Conservation (phyloP, 345 rosid species). For the Pistacia atlantica region DNA sequence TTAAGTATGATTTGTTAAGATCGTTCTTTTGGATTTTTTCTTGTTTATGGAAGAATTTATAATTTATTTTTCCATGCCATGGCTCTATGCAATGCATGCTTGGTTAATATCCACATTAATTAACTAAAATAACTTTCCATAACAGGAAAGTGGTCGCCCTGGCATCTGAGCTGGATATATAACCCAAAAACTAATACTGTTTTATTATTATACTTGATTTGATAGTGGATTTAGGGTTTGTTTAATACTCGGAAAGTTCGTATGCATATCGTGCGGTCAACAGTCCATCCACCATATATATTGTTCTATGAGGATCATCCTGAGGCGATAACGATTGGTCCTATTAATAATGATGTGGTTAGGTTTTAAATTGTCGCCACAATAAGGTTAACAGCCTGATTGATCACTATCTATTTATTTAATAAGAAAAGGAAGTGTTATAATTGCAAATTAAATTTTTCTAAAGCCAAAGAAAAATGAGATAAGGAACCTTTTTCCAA, state of each 20-base stretch:
- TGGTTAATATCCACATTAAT: neutral
- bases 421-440: neutral
- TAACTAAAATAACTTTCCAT: constrained; percentile 2
- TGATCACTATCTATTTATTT: neutral
- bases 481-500: too few relatives aligned
- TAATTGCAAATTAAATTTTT: too few relatives aligned
- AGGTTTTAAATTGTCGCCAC: too few relatives aligned
- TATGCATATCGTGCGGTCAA: too few relatives aligned
- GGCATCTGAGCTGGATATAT: constrained; percentile 6
- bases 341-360: too few relatives aligned
- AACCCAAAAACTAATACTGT: neutral
- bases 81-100: constrained; percentile 9
- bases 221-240: too few relatives aligned
- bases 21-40: neutral
- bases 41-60: neutral
- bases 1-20: neutral
- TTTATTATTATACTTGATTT: too few relatives aligned
- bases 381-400: neutral
- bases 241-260: too few relatives aligned
- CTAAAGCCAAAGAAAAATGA: too few relatives aligned
- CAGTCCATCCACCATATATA: too few relatives aligned
- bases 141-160: constrained; percentile 3
- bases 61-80: neutral
- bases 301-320: too few relatives aligned
- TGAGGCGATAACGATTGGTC: too few relatives aligned